These are phyloP conservation scores for Barbarea vulgaris DNA, from an alignment of 345 rosid species.

Conservation along the genomic window DNA sequence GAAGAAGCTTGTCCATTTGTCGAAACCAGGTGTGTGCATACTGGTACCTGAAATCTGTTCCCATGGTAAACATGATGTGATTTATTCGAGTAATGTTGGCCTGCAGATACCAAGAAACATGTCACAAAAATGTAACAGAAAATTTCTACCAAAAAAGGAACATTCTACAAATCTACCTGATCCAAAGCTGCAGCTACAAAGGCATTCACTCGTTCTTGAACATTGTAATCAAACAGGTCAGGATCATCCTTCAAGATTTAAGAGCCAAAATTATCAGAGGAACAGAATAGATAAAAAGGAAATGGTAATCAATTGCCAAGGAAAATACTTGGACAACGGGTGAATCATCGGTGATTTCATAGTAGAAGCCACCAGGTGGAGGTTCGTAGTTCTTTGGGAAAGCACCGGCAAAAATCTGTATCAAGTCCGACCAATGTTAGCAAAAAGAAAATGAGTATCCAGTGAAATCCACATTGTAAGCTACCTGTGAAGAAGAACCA, in stretches of 20 bases:
- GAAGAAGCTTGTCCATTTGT: constrained; percentile 93
- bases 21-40: constrained; percentile 92
- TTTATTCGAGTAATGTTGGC: constrained; percentile 87
- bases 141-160: constrained; percentile 14
- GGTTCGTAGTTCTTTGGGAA: constrained; percentile 93
- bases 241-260: constrained; percentile 68
- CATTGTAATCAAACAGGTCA: constrained; percentile 89
- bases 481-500: constrained; percentile 81
- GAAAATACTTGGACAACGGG: constrained; percentile 79
- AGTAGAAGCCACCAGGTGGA: constrained; percentile 93
- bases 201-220: constrained; percentile 84
- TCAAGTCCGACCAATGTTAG: constrained; percentile 24
- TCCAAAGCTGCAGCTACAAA: constrained; percentile 92
- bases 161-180: constrained; percentile 56
- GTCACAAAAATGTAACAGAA: constrained; percentile 17
- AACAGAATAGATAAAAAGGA: constrained; percentile 8
- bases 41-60: constrained; percentile 97
- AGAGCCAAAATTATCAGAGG: constrained; percentile 28
- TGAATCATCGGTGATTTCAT: constrained; percentile 77
- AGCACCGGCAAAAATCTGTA: constrained; percentile 94
- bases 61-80: constrained; percentile 98
- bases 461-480: not conserved
- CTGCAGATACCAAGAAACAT: constrained; percentile 46
- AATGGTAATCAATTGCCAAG: constrained; percentile 17
- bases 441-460: constrained; percentile 3